Base-by-base conservation (phyloP, 2,329 filamentous ascomycete genomes). In the Fulvia fulva region DNA sequence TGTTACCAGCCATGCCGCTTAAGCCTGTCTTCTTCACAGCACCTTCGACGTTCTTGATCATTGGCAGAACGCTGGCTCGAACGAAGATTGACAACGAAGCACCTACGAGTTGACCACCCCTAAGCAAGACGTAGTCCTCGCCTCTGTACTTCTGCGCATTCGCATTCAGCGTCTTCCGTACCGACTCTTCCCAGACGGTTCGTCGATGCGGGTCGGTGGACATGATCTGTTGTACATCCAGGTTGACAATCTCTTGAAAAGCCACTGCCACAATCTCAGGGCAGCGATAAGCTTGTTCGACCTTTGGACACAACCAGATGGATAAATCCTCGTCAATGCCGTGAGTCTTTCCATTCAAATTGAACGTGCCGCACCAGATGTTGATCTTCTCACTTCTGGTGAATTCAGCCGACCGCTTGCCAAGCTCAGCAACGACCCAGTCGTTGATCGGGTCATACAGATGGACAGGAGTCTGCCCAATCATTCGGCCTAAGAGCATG, bases 141-240 rank as follows among this genome's bases (percentile, higher is more conserved):
- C 84, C 83, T 0, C 85, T 85, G 22, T 82, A 78, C 58, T 79
- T 78, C 43, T 82, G 81, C 19, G 90, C 86, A 63, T 88, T 84
- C 11, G 77, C 75, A 67, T 97, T 97, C 41, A 99, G 76, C 14
- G 87, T 90, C 47, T 79, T 80, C 64, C 87, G 87, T 23, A 97
- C 91, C 3, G 89, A 87, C 54, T 81, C 77, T 72, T 99, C 94
- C 94, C 94, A 99, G 21, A 87, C 78, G 63, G 91, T 87, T 64
- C 93, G 90, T 55, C 90, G 84, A 2, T 87, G 85, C 1, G 94
- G 94, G 71, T 99, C 93, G 60, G 92, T 97, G 64, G 95, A 96
- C 91, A 99, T 97, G 70, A 99, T 97, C 70, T 99, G 94, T 72
- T 97, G 93, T 16, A 95, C 94, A 67, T 91, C 97, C 49, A 99